Conservation (phyloP, 352 stramenopile species). For the Phytophthora pini region DNA sequence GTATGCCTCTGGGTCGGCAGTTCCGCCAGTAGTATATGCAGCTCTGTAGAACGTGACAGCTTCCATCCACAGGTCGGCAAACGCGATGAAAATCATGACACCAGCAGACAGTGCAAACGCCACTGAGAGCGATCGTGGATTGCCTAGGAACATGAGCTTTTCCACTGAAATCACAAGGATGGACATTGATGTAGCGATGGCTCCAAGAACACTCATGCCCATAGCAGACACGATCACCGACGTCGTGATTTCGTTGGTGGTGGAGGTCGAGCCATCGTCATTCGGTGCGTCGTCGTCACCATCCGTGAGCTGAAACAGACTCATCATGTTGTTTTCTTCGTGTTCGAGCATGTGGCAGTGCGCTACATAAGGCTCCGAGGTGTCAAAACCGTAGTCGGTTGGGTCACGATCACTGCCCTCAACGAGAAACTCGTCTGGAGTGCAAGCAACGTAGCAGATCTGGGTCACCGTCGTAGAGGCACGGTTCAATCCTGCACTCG, state of each 20-base stretch:
- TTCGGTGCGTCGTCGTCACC: conserved; percentile 52
- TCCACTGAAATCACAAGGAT: conserved; percentile 75
- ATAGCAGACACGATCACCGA: conserved; percentile 67
- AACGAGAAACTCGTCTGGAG: conserved; percentile 69
- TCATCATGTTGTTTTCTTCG: conserved; percentile 82
- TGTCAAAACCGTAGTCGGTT: conserved; percentile 75
- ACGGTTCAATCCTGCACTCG: conserved; percentile 51
- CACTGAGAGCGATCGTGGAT: conserved; percentile 60
- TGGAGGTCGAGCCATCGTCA: conserved; percentile 47
- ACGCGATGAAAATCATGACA: conserved; percentile 83
- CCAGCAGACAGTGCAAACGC: conserved; percentile 77
- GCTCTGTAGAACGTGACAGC: conserved; percentile 63
- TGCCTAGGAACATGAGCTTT: conserved; percentile 68
- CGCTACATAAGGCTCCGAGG: conserved; percentile 71
- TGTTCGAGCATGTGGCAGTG: conserved; percentile 85
- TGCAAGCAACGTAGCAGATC: conserved; percentile 81
- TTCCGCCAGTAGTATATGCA: conserved; percentile 60
- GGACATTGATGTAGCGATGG: conserved; percentile 71
- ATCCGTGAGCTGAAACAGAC: conserved; percentile 67
- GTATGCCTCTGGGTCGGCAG: conserved; percentile 68
- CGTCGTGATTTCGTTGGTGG: conserved; percentile 46
- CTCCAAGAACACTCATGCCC: conserved; percentile 77
- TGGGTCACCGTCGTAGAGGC: conserved; percentile 55
- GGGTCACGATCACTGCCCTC: conserved; percentile 54
- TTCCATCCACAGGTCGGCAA: conserved; percentile 70